phyloP scores from a whole-genome alignment of 2,329 filamentous ascomycete genomes.

The Botrytis pseudocinerea region DNA sequence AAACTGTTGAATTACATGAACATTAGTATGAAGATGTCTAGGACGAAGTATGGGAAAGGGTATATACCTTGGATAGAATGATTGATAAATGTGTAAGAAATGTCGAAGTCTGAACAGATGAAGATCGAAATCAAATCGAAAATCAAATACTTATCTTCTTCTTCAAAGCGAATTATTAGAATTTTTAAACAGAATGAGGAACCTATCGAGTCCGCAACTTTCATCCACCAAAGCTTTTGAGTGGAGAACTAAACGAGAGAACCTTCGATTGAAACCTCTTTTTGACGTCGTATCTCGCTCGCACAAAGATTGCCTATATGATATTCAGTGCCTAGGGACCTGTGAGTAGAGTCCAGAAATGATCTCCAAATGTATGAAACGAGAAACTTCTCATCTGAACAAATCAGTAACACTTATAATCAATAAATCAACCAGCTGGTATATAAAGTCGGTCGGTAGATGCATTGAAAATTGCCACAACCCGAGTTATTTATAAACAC shows the following conservation, averaged over 20 bases:
- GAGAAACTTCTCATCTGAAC: neutral
- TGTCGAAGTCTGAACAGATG: neutral
- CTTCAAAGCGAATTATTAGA: neutral
- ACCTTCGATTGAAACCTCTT: neutral
- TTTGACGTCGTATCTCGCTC: neutral
- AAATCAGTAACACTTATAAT: neutral
- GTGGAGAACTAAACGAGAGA: neutral
- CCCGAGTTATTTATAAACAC: neutral
- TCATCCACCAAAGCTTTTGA: neutral
- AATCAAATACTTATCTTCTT: neutral
- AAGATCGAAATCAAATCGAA: neutral
- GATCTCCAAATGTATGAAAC: neutral
- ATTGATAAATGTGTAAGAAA: neutral
- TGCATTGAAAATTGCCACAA: neutral
- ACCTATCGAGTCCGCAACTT: neutral
- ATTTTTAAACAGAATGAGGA: neutral
- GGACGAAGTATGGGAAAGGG: neutral
- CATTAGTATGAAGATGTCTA: neutral
- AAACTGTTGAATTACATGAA: neutral
- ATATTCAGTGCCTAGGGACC: neutral
- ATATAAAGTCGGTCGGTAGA: conserved; percentile 13
- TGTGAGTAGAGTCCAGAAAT: neutral
- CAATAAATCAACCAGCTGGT: neutral
- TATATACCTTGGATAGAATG: neutral
- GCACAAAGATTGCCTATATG: neutral